Base-by-base conservation (phyloP, 2,329 filamentous ascomycete species). In the Diaporthe destruens region DNA sequence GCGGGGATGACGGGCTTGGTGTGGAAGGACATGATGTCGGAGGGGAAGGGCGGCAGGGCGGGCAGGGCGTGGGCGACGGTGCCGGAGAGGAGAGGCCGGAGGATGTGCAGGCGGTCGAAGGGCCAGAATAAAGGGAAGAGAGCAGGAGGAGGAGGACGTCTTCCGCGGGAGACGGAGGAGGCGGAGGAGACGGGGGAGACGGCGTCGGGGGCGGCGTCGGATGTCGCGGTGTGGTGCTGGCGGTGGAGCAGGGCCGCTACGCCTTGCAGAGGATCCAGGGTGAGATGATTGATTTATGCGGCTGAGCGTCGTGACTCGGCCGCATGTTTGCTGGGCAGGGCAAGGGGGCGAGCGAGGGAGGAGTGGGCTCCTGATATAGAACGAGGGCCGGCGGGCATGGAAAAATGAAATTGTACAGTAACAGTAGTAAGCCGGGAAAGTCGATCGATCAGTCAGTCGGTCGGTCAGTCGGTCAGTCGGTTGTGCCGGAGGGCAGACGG, bases 1-100 rank as follows among this genome's bases (percentile, higher is more conserved):
- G 89, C 88, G 72, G 95, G 95, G 72, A 96, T 86, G 77, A 86
- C 85, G 75, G 81, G 82, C 74, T 88, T 85, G 68, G 83, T 81
- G 72, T 84, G 85, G 74, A 85, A 80, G 71, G 89, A 86, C 85
- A 91, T 90, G 72, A 61, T 65, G 78, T 80, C 79, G 81, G 83
- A 84, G 11, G 84, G 82, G 74, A 92, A 92, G 51, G 89, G 87
- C 59, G 91, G 90, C 2, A 93, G 87, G 53, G 86, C 84, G 72
- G 90, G 85, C 61, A 83, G 82, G 76, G 83, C 82, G 78, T 92
- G 82, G 76, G 83, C 82, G 78, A 92, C 84, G 77, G 87, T 85
- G 76, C 91, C 91, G 76, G 86, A 84, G 75, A 92, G 78, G 74
- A 86, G 82, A 74, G 84, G 88, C 74, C 82, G 83, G 63, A 89